These are phyloP conservation scores for Solanum microdontum DNA, from an alignment of 257 asterid genomes.

Conservation along the genomic window DNA sequence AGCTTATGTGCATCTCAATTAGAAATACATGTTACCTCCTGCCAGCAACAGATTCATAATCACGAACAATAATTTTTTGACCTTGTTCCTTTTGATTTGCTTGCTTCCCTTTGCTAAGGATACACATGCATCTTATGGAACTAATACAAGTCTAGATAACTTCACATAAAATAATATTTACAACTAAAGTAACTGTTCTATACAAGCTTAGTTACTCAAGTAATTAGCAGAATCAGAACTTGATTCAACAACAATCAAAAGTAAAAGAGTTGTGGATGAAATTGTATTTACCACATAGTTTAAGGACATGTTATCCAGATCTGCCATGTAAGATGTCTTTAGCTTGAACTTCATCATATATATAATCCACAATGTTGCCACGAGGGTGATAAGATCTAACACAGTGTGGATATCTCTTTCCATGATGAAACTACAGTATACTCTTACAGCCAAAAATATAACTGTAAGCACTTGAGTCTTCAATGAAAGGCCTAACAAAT, in stretches of 20 bases:
- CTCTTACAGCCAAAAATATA: slow-evolving; percentile 56
- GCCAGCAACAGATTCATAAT: background rate
- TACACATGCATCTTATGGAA: background rate
- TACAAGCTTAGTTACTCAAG: background rate
- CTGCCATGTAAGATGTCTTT: slow-evolving; percentile 53
- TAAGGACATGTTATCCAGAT: slow-evolving; percentile 54
- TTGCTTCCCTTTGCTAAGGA: background rate
- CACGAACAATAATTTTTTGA: background rate
- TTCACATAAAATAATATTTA: background rate
- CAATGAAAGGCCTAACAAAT: slow-evolving; percentile 61
- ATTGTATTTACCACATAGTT: slow-evolving; percentile 45
- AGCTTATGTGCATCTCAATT: background rate
- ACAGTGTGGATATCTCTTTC: slow-evolving; percentile 83
- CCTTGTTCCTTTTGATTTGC: background rate
- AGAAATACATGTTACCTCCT: background rate
- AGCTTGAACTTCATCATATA: slow-evolving; percentile 72
- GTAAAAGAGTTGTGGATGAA: background rate
- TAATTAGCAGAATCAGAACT: background rate
- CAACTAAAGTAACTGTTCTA: background rate
- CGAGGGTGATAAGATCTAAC: slow-evolving; percentile 68
- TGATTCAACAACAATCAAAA: background rate
- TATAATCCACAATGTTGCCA: slow-evolving; percentile 79
- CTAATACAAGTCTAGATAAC: background rate
- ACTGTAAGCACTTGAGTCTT: slow-evolving; percentile 85
- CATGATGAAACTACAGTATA: slow-evolving; percentile 49